phyloP scores from a whole-genome alignment of 306 rosid species.

The Neltuma alba region DNA sequence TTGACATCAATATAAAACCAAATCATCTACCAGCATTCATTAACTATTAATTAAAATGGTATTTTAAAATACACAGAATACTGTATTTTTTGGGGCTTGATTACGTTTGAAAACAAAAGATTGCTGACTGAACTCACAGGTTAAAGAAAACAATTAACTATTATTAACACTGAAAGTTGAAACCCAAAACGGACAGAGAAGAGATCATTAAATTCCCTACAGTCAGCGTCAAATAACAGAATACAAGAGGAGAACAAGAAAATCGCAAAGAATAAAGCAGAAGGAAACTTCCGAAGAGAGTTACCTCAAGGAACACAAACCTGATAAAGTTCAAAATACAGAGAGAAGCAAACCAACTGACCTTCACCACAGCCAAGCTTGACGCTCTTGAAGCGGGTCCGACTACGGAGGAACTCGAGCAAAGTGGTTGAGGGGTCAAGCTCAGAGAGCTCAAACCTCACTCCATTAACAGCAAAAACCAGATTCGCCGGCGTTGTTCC shows the following conservation, averaged over 20 bases:
- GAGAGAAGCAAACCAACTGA: not conserved
- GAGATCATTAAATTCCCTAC: not conserved
- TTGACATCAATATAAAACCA: not conserved
- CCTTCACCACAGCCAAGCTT: slow-evolving; percentile 94
- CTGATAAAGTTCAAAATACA: not conserved
- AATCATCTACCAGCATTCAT: not conserved
- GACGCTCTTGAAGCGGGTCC: slow-evolving; percentile 76
- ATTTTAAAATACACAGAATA: too few relatives aligned
- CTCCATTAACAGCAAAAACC: slow-evolving; percentile 67
- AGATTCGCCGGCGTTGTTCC: slow-evolving; percentile 28
- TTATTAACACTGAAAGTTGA: not conserved
- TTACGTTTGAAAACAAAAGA: not conserved
- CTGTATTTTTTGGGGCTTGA: too few relatives aligned
- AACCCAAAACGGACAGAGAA: not conserved
- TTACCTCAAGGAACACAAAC: not conserved
- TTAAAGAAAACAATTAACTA: not conserved
- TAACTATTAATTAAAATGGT: too few relatives aligned
- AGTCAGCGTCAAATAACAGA: not conserved
- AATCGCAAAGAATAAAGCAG: not conserved
- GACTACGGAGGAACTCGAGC: slow-evolving; percentile 69
- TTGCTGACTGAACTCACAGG: not conserved
- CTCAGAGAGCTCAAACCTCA: slow-evolving; percentile 56
- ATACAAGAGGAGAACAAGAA: not conserved
- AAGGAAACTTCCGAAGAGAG: not conserved
- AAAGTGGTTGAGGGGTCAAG: slow-evolving; percentile 77